Evolutionary conservation across 2,329 filamentous ascomycete genomes (phyloP), one percentile per base, ranked within the genome.

Genomic region (Rhynchosporium agropyri): DNA sequence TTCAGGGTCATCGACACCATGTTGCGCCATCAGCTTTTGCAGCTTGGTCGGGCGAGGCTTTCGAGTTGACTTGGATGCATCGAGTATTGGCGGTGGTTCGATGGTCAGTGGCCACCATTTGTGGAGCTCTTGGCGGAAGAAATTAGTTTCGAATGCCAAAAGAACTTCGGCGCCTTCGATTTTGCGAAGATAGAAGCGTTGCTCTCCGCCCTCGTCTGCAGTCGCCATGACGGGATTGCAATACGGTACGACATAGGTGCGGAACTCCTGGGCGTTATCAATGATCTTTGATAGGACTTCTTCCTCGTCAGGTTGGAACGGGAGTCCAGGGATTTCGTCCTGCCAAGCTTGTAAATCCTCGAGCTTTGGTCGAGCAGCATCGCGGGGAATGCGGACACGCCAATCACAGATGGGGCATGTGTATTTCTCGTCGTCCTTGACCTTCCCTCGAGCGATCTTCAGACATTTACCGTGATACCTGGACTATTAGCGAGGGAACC

Each of bases 401-500:
- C 93, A 97, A 75, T 99, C 95, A 75, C 95, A 99, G 66, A 99
- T 96, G 0, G 95, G 95, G 72, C 95, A 99, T 1, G 94, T 98
- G 74, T 97, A 99, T 75, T 96, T 97, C 74, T 98, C 95, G 67
- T 97, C 94, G 74, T 98, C 95, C 78, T 98, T 98, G 71, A 99
- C 91, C 74, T 98, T 99, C 58, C 95, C 95, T 56, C 95, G 87
- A 2, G 95, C 95, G 73, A 99, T 97, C 79, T 99, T 99, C 43
- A 99, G 82, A 72, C 95, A 99, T 76, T 97, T 98, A 64, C 95
- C 94, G 72, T 99, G 95, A 74, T 99, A 99, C 90, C 90, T 93
- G 65, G 13, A 48, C 46, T 31, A 6, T 33, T 50, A 45, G 31
- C 5, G 9, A 10, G 3, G 33, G 13, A 49, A 1, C 26, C 33